Conservation (phyloP, 2,329 filamentous ascomycete genomes). For the Cladophialophora carrionii region DNA sequence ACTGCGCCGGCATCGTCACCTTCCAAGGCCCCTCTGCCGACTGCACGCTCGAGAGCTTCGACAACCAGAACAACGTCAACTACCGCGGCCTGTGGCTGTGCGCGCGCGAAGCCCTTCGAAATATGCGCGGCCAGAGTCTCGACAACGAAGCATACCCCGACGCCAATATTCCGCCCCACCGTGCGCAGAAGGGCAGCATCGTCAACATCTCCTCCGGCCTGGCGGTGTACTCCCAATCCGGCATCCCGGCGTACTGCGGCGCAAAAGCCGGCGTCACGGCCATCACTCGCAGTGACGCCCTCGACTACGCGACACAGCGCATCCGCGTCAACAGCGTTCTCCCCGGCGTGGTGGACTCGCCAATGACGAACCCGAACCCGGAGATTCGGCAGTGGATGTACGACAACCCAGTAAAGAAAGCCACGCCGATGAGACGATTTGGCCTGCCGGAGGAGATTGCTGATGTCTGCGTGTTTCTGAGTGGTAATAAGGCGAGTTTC, state of each 20-base stretch:
- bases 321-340: conserved; percentile 48
- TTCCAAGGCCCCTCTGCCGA: conserved; percentile 51
- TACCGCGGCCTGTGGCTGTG: conserved; percentile 58
- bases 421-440: conserved; percentile 43
- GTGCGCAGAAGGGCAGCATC: conserved; percentile 52
- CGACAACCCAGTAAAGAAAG: conserved; percentile 16
- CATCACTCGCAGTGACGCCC: conserved; percentile 48
- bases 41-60: conserved; percentile 54
- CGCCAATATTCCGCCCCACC: conserved; percentile 38
- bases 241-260: conserved; percentile 48
- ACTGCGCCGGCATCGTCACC: conserved; percentile 57
- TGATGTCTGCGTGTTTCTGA: conserved; percentile 59
- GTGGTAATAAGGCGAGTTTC: conserved; percentile 23
- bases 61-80: conserved; percentile 60
- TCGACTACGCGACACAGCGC: conserved; percentile 41
- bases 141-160: conserved; percentile 49
- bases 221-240: conserved; percentile 45
- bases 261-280: conserved; percentile 52
- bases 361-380: conserved; percentile 45
- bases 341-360: conserved; percentile 53
- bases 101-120: conserved; percentile 50
- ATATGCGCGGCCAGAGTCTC: conserved; percentile 48
- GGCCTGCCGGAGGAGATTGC: conserved; percentile 68
- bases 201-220: conserved; percentile 60
- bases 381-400: conserved; percentile 21